Evolutionary conservation across 345 rosid genomes (phyloP).

Genomic region (Pelargonium nanum): DNA sequence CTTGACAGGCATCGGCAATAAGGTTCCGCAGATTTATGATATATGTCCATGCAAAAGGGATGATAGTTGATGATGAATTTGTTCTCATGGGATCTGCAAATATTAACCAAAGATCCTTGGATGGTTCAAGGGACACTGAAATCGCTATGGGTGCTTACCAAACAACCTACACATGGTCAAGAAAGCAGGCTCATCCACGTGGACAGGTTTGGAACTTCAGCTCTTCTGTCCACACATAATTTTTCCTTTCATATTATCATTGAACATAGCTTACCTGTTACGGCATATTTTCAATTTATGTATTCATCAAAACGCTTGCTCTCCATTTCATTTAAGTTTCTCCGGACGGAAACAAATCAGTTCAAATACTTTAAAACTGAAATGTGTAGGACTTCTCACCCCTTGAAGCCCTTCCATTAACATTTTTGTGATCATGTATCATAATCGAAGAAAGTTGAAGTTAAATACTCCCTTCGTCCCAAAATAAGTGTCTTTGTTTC

Average conservation of each 20-base stretch:
- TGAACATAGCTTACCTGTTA: too few relatives aligned
- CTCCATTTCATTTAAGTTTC: not conserved
- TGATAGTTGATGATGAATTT: slow-evolving; percentile 66
- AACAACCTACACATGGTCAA: slow-evolving; percentile 48
- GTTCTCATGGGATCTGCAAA: slow-evolving; percentile 62
- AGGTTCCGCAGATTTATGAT: slow-evolving; percentile 53
- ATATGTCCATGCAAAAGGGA: slow-evolving; percentile 66
- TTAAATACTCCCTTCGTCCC: too few relatives aligned
- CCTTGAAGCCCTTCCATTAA: too few relatives aligned
- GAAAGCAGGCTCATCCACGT: slow-evolving; percentile 33
- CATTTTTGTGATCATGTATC: too few relatives aligned
- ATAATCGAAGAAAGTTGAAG: too few relatives aligned
- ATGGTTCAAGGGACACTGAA: slow-evolving; percentile 71
- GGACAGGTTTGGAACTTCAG: slow-evolving; percentile 35
- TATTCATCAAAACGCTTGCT: not conserved
- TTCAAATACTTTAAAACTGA: too few relatives aligned
- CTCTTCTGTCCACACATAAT: not conserved
- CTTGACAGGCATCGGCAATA: slow-evolving; percentile 33
- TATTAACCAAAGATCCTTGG: slow-evolving; percentile 69
- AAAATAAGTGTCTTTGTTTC: too few relatives aligned
- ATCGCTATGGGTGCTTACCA: slow-evolving; percentile 71
- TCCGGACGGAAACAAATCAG: too few relatives aligned
- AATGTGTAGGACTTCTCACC: too few relatives aligned
- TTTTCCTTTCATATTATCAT: not conserved
- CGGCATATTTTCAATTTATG: too few relatives aligned